Evolutionary conservation across 805 yeast genomes (phyloP).

Genomic region (Hyphopichia homilentoma): DNA sequence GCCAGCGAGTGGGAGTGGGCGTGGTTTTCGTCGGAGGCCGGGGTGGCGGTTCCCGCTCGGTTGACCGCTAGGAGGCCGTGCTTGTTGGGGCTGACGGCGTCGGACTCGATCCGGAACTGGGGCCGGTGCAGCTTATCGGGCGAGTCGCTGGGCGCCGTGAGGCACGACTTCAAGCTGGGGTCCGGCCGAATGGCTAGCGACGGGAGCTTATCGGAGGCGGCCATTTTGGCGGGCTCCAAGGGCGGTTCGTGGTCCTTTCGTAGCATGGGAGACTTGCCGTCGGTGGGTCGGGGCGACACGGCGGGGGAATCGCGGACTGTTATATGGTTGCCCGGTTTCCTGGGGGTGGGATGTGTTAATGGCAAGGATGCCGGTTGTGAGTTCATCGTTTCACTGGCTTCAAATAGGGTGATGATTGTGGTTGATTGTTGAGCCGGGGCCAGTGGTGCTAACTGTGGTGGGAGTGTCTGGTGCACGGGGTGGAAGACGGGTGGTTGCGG

Average conservation of each 20-base stretch:
- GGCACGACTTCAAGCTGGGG: slow-evolving; percentile 16
- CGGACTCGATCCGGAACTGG: slow-evolving; percentile 10
- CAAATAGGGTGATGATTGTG: too few species aligned
- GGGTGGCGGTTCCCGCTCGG: slow-evolving; percentile 1
- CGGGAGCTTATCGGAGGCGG: slow-evolving; percentile 6
- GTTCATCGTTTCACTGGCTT: too few species aligned
- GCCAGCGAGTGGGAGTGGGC: slow-evolving; percentile 4
- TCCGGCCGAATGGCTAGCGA: slow-evolving; percentile 13
- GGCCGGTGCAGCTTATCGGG: slow-evolving; percentile 9
- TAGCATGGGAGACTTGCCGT: background rate
- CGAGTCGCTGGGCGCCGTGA: slow-evolving; percentile 5
- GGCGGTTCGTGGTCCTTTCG: slow-evolving; percentile 7
- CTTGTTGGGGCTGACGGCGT: slow-evolving; percentile 14
- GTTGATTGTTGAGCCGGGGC: too few species aligned
- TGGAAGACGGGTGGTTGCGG: too few species aligned
- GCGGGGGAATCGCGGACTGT: too few species aligned
- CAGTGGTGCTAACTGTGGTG: too few species aligned
- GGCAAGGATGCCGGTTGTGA: too few species aligned
- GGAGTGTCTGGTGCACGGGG: too few species aligned
- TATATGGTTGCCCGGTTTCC: too few species aligned
- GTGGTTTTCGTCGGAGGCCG: slow-evolving; percentile 3
- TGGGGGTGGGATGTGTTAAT: too few species aligned
- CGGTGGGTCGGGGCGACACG: too few species aligned
- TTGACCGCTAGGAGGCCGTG: slow-evolving; percentile 12
- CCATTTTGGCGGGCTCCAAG: too few species aligned